Base-by-base conservation (phyloP, 225 moss, liverwort and hornwort genomes). In the Neckera pumila region DNA sequence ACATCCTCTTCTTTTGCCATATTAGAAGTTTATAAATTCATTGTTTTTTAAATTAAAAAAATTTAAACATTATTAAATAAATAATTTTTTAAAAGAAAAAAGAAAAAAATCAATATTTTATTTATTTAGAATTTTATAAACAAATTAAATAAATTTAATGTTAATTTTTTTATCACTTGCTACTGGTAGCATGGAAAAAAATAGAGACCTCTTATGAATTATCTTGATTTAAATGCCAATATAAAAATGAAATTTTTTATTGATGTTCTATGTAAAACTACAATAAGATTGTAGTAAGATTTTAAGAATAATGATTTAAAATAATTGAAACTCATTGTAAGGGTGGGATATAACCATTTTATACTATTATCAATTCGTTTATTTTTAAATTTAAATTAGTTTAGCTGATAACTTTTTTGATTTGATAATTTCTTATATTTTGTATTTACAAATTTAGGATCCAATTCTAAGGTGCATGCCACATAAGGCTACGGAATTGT, bases 191-290 rank as follows among this genome's bases (percentile, higher is more conserved):
- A 53, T 53, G 5, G 22, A 71, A 0, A 71, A 4, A 71, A 71
- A 1, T 26, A 0, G 3, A 27, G 3, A 6, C 8, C 0, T 42
- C 1, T 2, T 9, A 42, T 42, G 3, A 42, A 9, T 42, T 42
- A 71, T 16, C 43, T 28, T 72, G 17, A 72, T 72, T 43, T 28
- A 28, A 27, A 10, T 28, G 6, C 2, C 2, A 43, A 9, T 42
- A 10, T 10, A 10, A 43, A 25, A 25, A 40, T 25, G 4, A 1
- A 14, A 8, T 1, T 3, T 16, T 10, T 43, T 43, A 23, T 27
- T 72, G 5, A 16, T 43, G 10, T 10, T 28, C 6, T 43, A 28
- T 27, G 9, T 1, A 43, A 72, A 72, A 43, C 17, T 43, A 3
- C 17, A 28, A 28, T 10, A n/a, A n/a, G n/a, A n/a, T n/a, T n/a